Conservation (phyloP, 306 rosid genomes). For the Boehmeria nivea region DNA sequence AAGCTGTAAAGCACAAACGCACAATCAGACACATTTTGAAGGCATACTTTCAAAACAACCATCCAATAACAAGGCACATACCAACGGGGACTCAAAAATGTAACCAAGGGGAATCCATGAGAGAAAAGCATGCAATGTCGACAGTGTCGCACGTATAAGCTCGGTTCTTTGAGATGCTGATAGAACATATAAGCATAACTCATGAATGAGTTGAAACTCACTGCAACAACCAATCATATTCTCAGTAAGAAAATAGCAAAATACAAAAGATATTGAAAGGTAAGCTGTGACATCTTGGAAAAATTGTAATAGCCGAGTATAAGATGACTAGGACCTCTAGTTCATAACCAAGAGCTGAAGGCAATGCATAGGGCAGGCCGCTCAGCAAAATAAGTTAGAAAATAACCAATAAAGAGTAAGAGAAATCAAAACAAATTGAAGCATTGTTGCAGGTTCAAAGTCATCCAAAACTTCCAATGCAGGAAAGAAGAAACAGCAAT, state of each 20-base stretch:
- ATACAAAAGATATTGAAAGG: neutral
- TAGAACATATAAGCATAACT: constrained; percentile 88
- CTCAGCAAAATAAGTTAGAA: too few relatives aligned
- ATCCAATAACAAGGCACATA: constrained; percentile 33
- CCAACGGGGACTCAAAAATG: constrained; percentile 94
- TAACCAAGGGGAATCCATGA: constrained; percentile 99
- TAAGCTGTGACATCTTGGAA: too few relatives aligned
- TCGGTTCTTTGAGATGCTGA: constrained; percentile 93
- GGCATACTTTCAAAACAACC: constrained; percentile 1
- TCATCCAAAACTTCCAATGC: too few relatives aligned
- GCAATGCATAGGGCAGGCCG: too few relatives aligned
- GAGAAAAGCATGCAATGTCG: constrained; percentile 94
- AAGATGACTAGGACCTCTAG: too few relatives aligned
- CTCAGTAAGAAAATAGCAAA: constrained; percentile 16
- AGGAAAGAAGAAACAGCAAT: too few relatives aligned
- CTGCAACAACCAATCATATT: constrained; percentile 49
- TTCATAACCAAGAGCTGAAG: too few relatives aligned
- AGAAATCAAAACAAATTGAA: too few relatives aligned
- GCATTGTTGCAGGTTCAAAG: too few relatives aligned
- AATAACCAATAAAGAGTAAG: too few relatives aligned
- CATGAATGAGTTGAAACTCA: constrained; percentile 98
- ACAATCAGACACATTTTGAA: constrained; percentile 1
- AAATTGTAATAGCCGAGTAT: too few relatives aligned
- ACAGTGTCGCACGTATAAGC: constrained; percentile 82
- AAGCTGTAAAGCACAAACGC: constrained; percentile 46